Evolutionary conservation across 371 early-diverging fungal species (phyloP), one percentile per base, ranked within the genome.

Genomic region (Mortierella polycephala): DNA sequence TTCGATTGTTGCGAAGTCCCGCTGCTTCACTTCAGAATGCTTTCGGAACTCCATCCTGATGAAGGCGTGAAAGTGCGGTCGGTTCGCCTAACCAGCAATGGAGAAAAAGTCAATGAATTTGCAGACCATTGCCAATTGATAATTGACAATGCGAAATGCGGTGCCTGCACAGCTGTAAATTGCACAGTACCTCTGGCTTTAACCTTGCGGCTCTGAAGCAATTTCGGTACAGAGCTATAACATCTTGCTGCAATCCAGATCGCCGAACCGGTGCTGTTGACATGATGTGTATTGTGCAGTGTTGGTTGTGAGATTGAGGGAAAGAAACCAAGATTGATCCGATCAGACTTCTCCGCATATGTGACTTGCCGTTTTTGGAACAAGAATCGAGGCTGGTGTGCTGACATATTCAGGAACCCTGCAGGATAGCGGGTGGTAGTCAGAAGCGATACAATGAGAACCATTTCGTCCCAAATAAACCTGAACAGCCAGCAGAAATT

Each of bases 1-100:
- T 69, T 90, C 90, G 52, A 90, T 89, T 1, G 90, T 88, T 13
- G 86, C 75, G 74, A 90, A 88, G 64, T 90, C 90, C 44, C 66
- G 52, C n/a, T 80, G 80, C 70, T 81, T 84, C n/a, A 82, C 82
- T 5, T 86, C 83, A 39, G 85, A 71, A 60, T 88, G 86, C 67
- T 85, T 80, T 51, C 83, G 82, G 65, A 90, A 90, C 61, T 88
- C 87, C 69, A 83, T 85, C 20, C 90, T 86, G 63, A 90, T 88
- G 59, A 84, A 88, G 50, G 85, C 82, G 61, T 88, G 83, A 81
- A 88, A 90, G 57, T 84, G 85, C 13, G 85, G 83, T 30, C 87
- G 83, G 64, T 82, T 85, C 46, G 83, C 86, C 89, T 88, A 47
- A 21, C 20, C 5, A 21, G 10, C 13, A 51, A 18, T 5, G 11